These are phyloP conservation scores for Hericium coralloides DNA, from an alignment of 768 basidiomycete genomes.

Conservation along the genomic window DNA sequence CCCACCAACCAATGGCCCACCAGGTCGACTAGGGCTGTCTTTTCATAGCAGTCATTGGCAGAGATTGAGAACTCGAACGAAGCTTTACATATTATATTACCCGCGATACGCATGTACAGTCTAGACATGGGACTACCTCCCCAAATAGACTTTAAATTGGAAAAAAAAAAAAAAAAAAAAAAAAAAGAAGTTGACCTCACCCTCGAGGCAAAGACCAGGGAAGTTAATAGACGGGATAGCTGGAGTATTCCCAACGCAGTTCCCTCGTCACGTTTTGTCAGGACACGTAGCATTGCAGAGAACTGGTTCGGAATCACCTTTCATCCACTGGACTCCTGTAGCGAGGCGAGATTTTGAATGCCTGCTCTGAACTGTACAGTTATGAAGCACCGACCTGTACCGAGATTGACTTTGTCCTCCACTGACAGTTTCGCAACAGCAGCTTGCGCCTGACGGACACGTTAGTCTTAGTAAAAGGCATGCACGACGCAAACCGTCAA, in stretches of 20 bases:
- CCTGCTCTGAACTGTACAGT: background rate
- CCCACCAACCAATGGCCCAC: too few relatives aligned
- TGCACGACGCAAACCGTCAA: background rate
- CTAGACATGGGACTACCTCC: too few relatives aligned
- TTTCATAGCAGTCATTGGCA: too few relatives aligned
- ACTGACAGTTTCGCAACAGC: conserved; percentile 12
- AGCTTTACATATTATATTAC: too few relatives aligned
- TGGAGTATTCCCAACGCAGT: conserved; percentile 16
- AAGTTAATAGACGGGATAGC: conserved; percentile 14
- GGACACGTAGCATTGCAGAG: background rate
- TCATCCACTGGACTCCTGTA: conserved; percentile 9
- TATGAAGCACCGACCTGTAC: conserved; percentile 13
- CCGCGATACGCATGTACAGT: too few relatives aligned
- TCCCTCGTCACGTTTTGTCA: background rate
- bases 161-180: background rate
- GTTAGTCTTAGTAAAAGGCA: background rate
- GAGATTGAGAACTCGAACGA: too few relatives aligned
- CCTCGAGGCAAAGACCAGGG: conserved; percentile 19
- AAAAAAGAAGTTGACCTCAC: conserved; percentile 4
- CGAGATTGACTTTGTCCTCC: conserved; percentile 19
- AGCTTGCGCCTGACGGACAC: conserved; percentile 2
- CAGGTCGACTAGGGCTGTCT: too few relatives aligned
- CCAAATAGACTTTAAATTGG: too few relatives aligned
- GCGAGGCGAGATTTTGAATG: background rate
- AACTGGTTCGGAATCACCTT: conserved; percentile 3